A percentile compares a stretch with the other conserved stretches of the same genome.
Conservation (phyloP, 371 early-diverging fungal species). For the Mortierella sp. region DNA sequence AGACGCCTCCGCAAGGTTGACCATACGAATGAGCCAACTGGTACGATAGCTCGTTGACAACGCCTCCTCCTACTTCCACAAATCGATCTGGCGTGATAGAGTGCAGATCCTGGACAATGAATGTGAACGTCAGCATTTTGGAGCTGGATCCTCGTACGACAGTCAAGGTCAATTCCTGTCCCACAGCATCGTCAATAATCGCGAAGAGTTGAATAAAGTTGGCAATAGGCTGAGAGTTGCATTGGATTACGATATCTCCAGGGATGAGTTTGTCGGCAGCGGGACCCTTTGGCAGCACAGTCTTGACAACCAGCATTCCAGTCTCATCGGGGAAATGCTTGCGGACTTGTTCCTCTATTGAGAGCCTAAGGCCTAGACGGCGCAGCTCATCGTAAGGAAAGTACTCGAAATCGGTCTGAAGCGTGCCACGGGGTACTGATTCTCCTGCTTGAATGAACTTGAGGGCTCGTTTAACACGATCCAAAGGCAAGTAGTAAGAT, state of each 20-base stretch:
- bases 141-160: conserved; percentile 80
- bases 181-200: conserved; percentile 78
- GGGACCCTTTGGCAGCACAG: conserved; percentile 79
- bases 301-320: conserved; percentile 81
- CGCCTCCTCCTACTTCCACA: conserved; percentile 90
- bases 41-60: conserved; percentile 86
- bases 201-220: conserved; percentile 78
- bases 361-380: conserved; percentile 67
- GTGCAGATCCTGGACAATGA: conserved; percentile 82
- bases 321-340: conserved; percentile 69
- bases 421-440: conserved; percentile 80
- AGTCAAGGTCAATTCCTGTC: conserved; percentile 64
- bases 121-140: conserved; percentile 59
- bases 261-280: conserved; percentile 73
- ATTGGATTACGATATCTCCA: conserved; percentile 78
- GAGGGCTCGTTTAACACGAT: conserved; percentile 79
- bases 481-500: conserved; percentile 74
- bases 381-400: conserved; percentile 70
- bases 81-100: conserved; percentile 76
- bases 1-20: conserved; percentile 83
- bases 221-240: conserved; percentile 70
- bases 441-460: conserved; percentile 64
- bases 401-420: conserved; percentile 80
- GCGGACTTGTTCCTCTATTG: conserved; percentile 74
- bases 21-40: conserved; percentile 86